Evolutionary conservation across 2,329 filamentous ascomycete species (phyloP).

Genomic region (Trichoderma gracile): DNA sequence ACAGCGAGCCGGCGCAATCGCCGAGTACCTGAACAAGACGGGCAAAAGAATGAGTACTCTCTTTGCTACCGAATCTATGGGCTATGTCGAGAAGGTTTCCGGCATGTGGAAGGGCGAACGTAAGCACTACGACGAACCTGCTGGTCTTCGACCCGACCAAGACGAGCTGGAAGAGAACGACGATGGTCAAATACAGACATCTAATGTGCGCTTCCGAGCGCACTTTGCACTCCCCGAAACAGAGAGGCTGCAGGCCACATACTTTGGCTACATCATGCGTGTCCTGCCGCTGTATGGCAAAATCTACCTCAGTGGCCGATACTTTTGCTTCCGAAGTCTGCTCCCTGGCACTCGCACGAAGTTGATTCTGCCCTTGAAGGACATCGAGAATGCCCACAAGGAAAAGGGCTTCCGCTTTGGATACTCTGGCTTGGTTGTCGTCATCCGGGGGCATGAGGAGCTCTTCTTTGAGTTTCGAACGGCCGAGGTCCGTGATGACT

Average conservation of each 20-base stretch:
- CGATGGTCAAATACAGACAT: constrained; percentile 64
- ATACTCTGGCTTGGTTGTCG: constrained; percentile 87
- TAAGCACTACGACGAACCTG: constrained; percentile 76
- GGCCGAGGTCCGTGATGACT: constrained; percentile 81
- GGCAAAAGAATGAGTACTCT: constrained; percentile 80
- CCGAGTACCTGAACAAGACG: constrained; percentile 76
- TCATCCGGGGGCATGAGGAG: constrained; percentile 92
- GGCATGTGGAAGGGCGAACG: constrained; percentile 94
- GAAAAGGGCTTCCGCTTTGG: constrained; percentile 93
- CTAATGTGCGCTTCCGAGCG: constrained; percentile 79
- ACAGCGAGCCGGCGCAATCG: constrained; percentile 79
- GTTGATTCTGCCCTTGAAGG: constrained; percentile 83
- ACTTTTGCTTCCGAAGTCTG: constrained; percentile 90
- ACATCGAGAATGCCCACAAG: constrained; percentile 91
- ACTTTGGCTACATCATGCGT: constrained; percentile 88
- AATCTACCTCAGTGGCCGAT: constrained; percentile 85
- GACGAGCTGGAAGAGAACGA: constrained; percentile 57
- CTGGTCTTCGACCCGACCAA: constrained; percentile 54
- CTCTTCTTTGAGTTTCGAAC: constrained; percentile 92
- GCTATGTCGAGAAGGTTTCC: constrained; percentile 93
- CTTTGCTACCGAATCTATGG: constrained; percentile 88
- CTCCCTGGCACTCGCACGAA: constrained; percentile 89
- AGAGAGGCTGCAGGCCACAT: constrained; percentile 83
- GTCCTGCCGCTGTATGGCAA: constrained; percentile 93
- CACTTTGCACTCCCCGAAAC: constrained; percentile 87